Base-by-base conservation (phyloP, 495 filamentous ascomycete species). In the Penicillium steckii region DNA sequence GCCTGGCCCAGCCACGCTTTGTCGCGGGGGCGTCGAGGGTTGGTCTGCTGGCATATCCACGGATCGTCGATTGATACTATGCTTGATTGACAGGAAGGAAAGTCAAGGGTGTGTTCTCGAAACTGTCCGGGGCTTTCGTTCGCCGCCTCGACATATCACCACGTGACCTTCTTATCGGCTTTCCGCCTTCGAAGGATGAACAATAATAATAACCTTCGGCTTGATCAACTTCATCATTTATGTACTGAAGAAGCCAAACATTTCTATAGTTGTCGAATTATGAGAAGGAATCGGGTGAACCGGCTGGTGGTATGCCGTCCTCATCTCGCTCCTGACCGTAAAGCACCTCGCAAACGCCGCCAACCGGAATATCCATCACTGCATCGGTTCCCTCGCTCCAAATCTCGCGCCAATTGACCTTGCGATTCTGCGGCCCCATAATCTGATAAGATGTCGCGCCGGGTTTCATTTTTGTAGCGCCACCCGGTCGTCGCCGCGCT, bases 321-420 rank as follows among this genome's bases (percentile, higher is more conserved):
- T 74, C 73, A 21, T 72, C 68, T 29, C 74, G 61, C 46, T 75
- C 71, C 37, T 66, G 69, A 7, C 77, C 79, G 48, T 80, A 81
- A 0, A 81, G 57, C 5, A 97, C 83, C 77, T 99, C 94, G 70
- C 93, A 97, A n/a, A 97, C 94, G 3, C 94, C 94, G 17, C 91
- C 95, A 35, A 97, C 79, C 6, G 94, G 94, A 17, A 99, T 84
- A 79, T 99, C 94, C 89, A 97, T 89, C 5, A 97, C 93, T 10
- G 91, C 94, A 79, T 99, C 94, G 1, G 95, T 99, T 25, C 95
- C 91, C 56, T 89, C 84, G 64, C 81, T 88, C 94, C 94, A 98
- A 7, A 93, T 74, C 44, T 73, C 78, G 58, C 75, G 82, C 94
- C 94, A 98, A 51, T 67, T 80, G 42, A 76, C 69, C 56, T 77